Evolutionary conservation across 2,329 filamentous ascomycete genomes (phyloP).

Genomic region (Fusarium sterilihyphosum): DNA sequence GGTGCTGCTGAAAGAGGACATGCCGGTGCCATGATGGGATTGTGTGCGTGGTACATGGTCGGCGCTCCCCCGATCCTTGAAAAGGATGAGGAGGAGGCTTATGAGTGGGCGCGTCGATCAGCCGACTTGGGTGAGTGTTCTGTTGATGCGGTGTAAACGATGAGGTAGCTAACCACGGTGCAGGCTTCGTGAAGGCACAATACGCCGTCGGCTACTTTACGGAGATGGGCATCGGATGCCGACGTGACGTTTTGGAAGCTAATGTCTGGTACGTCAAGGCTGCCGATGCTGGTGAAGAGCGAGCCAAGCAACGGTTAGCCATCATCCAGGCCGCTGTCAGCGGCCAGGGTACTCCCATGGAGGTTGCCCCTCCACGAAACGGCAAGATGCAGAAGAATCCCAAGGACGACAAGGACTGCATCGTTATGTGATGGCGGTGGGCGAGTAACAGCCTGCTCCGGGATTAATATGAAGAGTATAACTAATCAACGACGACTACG

Average conservation of each 20-base stretch:
- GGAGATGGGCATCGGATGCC: conserved; percentile 97
- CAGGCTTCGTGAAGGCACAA: conserved; percentile 79
- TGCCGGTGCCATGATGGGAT: conserved; percentile 92
- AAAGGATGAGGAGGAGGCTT: conserved; percentile 95
- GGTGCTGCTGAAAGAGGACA: conserved; percentile 87
- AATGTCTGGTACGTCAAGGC: conserved; percentile 99
- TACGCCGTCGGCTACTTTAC: conserved; percentile 98
- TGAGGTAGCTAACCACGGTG: conserved; percentile 16
- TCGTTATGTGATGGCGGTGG: conserved; percentile 60
- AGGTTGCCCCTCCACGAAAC: conserved; percentile 62
- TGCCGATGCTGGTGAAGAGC: conserved; percentile 89
- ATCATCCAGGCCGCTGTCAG: conserved; percentile 86
- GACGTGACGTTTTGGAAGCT: conserved; percentile 92
- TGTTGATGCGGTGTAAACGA: neutral
- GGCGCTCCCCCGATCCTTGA: conserved; percentile 91
- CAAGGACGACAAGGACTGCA: conserved; percentile 65
- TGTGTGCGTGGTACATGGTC: conserved; percentile 98
- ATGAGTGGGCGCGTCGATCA: conserved; percentile 91
- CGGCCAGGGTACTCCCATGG: conserved; percentile 64
- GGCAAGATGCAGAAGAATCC: conserved; percentile 61
- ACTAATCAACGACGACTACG: conserved; percentile 36
- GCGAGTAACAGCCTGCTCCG: neutral
- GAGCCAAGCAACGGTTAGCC: conserved; percentile 85
- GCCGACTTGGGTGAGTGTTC: conserved; percentile 79
- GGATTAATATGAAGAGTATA: conserved; percentile 25